Percentiles rank a stretch among this genome's conserved stretches.
Evolutionary conservation across 208 protist species (phyloP).

Genomic region (Jaenimonas drosophilae): DNA sequence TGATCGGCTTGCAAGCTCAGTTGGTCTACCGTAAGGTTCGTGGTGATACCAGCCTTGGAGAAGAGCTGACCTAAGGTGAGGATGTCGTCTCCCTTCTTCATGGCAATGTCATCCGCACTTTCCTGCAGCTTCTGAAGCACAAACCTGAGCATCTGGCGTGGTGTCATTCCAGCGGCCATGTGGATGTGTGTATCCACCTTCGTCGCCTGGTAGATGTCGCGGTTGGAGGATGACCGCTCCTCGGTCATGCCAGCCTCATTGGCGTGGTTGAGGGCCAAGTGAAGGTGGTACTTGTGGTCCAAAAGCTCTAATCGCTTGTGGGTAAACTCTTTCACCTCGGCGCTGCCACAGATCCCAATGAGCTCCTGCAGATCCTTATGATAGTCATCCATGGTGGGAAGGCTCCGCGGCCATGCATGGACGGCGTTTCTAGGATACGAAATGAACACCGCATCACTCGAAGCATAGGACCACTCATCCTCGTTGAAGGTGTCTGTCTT

Average conservation of each 20-base stretch:
- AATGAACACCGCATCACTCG: conserved; percentile 85
- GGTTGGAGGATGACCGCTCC: conserved; percentile 77
- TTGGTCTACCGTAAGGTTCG: conserved; percentile 93
- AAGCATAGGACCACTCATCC: conserved; percentile 82
- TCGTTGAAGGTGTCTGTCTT: conserved; percentile 83
- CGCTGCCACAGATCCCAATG: conserved; percentile 49
- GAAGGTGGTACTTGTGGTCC: conserved; percentile 91
- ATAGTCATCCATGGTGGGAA: conserved; percentile 78
- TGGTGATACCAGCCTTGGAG: conserved; percentile 77
- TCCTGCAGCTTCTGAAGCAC: conserved; percentile 90
- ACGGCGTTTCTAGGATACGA: conserved; percentile 60
- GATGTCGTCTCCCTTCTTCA: conserved; percentile 76
- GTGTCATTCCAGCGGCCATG: conserved; percentile 92
- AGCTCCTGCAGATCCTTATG: conserved; percentile 64
- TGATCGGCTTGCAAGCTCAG: conserved; percentile 95
- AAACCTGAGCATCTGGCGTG: conserved; percentile 91
- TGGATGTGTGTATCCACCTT: conserved; percentile 98
- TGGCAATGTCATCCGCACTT: conserved; percentile 88
- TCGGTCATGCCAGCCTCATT: conserved; percentile 85
- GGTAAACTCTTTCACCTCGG: conserved; percentile 88
- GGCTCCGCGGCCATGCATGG: conserved; percentile 67
- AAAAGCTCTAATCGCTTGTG: conserved; percentile 88
- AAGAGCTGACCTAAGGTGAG: conserved; percentile 84
- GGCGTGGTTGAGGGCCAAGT: conserved; percentile 89
- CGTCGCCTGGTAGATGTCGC: conserved; percentile 92